Percentiles rank a stretch among this genome's conserved stretches.
Conservation (phyloP, 1,284 basidiomycete species). For the Hemileia vastatrix region DNA sequence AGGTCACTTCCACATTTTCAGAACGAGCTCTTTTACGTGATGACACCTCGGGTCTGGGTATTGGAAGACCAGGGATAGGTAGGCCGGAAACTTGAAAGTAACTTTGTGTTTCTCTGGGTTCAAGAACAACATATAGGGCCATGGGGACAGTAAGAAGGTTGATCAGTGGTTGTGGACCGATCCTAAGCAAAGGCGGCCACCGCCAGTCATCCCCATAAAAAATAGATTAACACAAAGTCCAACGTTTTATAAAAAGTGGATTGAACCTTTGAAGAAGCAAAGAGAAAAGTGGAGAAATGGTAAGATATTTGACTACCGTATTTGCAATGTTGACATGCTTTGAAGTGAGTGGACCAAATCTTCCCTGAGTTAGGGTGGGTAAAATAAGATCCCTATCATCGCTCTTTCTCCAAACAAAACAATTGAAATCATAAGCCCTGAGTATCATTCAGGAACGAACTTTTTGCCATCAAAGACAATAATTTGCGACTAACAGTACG, state of each 20-base stretch:
- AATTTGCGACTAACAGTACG: too few relatives aligned
- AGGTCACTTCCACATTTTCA: too few relatives aligned
- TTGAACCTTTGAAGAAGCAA: conserved; percentile 4
- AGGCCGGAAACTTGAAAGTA: conserved; percentile 18
- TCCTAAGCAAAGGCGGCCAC: too few relatives aligned
- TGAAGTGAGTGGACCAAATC: too few relatives aligned
- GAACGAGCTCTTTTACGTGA: conserved; percentile 6
- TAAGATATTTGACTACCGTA: conserved; percentile 8
- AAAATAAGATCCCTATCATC: too few relatives aligned
- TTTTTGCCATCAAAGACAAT: too few relatives aligned
- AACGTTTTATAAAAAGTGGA: not conserved
- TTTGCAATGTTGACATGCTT: conserved; percentile 9
- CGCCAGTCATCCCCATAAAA: not conserved
- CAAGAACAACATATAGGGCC: conserved; percentile 9
- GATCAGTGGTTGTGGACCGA: conserved; percentile 8
- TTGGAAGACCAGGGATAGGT: conserved; percentile 6
- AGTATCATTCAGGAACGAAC: too few relatives aligned
- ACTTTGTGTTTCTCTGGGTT: conserved; percentile 11
- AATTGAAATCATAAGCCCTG: too few relatives aligned
- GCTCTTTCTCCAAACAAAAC: too few relatives aligned
- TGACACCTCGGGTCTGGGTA: not conserved
- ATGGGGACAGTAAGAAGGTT: conserved; percentile 8
- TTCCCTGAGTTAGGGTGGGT: too few relatives aligned
- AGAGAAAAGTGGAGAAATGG: conserved; percentile 7
- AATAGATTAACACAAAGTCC: not conserved